Base-by-base conservation (phyloP, 2,329 filamentous ascomycete species). In the Exophiala phaeomuriformis region DNA sequence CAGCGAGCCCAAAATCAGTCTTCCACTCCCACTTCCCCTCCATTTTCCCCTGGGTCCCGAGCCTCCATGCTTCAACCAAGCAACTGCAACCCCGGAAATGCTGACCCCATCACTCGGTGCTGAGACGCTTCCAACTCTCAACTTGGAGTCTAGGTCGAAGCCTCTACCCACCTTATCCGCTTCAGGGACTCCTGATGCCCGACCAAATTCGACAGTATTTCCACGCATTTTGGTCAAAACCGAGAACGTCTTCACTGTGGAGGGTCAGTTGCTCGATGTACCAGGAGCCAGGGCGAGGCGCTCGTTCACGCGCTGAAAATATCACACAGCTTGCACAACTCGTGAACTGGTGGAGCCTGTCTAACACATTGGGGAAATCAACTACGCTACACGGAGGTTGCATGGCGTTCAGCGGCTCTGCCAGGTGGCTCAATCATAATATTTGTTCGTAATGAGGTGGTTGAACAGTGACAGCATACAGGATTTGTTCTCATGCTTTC, bases 81-180 rank as follows among this genome's bases (percentile, higher is more conserved):
- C 27, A 29, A 40, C 8, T 30, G 3, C 40, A 41, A n/a, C 39
- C 35, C 32, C 31, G 30, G 46, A 39, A 35, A 28, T 12, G 28
- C 5, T 27, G 28, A 8, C 29, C 8, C 10, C 19, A 28, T n/a
- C 28, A 7, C n/a, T n/a, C 2, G 32, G 19, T 4, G 46, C 29
- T 35, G 47, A 51, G 3, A 32, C 9, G 6, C 39, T 53, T 10
- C 51, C 51, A 19, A 57, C 45, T 33, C 51, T 57, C 7, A 46
- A 47, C n/a, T 48, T 51, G 7, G 36, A 35, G 27, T 51, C 51
- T 5, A 51, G 52, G 12, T 33, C 49, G 7, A 57, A 43, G 30
- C 55, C 47, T 10, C 50, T 49, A 29, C 42, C 51, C 30, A 46
- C 33, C n/a, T 31, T 46, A 4, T 57, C 51, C 19, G 44, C 45